Evolutionary conservation across 2,329 filamentous ascomycete genomes (phyloP), one percentile per base, ranked within the genome.

Genomic region (Penicillium palitans): DNA sequence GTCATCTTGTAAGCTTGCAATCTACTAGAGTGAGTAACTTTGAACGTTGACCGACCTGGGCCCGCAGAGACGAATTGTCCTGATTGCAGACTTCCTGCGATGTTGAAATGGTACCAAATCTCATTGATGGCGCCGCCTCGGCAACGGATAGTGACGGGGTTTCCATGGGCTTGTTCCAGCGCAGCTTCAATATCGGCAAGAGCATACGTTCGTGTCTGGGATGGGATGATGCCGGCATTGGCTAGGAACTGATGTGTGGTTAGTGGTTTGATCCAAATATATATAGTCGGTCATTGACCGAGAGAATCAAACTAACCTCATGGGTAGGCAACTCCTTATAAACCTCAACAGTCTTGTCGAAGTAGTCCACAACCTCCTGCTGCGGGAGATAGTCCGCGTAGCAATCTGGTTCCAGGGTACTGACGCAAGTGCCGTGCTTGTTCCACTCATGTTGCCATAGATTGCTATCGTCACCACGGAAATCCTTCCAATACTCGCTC

Each of bases 391-490:
- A 88, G n/a, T 74, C 68, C 4, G 76, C 74, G 75, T 90, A 92
- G 78, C 89, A 92, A 19, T 75, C 73, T 0, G 88, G 83, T 47
- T 87, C 80, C 10, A 91, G 80, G 0, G 89, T 91, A 66, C 80
- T 85, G 63, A 91, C 84, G 75, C 89, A 91, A n/a, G 85, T 87
- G 19, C 89, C 90, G 70, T 92, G 89, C 72, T 90, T 91, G 63
- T 80, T 78, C 85, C 86, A 91, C 73, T 91, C 89, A 72, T 91
- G 88, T 70, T 88, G 79, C 89, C 89, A 91, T 65, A 91, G 84
- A 12, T 75, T 76, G 66, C 87, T 83, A 63, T 88, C 84, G 42
- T 86, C 75, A 56, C 87, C 87, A 49, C 82, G 70, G 73, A 87
- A 84, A 68, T 88, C 85, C 70, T 90, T 87, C 89, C 89, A 91